Evolutionary conservation across 805 yeast genomes (phyloP).

Genomic region (Wickerhamomyces rabaulensis): DNA sequence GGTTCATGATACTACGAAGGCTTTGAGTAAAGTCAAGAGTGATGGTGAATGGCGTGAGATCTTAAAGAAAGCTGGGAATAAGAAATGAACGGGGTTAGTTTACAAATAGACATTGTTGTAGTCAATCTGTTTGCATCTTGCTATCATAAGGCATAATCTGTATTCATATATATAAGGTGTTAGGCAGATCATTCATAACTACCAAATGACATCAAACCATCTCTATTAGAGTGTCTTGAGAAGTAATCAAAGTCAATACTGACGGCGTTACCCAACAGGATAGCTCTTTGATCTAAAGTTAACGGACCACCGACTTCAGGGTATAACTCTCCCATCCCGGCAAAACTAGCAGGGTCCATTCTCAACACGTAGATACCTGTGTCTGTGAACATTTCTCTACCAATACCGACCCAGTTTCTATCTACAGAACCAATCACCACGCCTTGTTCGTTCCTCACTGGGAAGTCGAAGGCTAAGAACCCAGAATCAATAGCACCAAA

Average conservation of each 20-base stretch:
- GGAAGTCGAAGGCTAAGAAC: slow-evolving; percentile 81
- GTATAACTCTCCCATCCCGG: slow-evolving; percentile 48
- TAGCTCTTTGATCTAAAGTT: slow-evolving; percentile 78
- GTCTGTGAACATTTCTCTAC: slow-evolving; percentile 89
- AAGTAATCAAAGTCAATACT: slow-evolving; percentile 95
- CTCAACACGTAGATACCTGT: slow-evolving; percentile 87
- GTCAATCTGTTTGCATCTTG: no score
- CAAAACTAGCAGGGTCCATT: slow-evolving; percentile 70
- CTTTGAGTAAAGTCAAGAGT: slow-evolving; percentile 28
- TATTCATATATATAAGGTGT: no score
- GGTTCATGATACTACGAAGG: slow-evolving; percentile 39
- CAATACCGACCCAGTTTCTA: slow-evolving; percentile 93
- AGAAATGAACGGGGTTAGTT: no score
- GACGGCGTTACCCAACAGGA: slow-evolving; percentile 80
- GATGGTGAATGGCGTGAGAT: slow-evolving; percentile 36
- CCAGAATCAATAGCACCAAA: slow-evolving; percentile 88
- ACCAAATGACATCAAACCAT: not conserved
- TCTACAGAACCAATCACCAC: slow-evolving; percentile 71
- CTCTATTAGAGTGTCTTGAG: slow-evolving; percentile 75
- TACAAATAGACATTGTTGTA: no score
- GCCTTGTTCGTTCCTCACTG: slow-evolving; percentile 56
- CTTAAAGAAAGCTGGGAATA: slow-evolving; percentile 23
- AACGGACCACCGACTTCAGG: slow-evolving; percentile 45
- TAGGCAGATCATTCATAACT: not conserved
- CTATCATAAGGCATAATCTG: no score